Percentiles rank a stretch among this genome's conserved stretches.
Conservation (phyloP, 495 filamentous ascomycete genomes). For the Aspergillus biplanus region DNA sequence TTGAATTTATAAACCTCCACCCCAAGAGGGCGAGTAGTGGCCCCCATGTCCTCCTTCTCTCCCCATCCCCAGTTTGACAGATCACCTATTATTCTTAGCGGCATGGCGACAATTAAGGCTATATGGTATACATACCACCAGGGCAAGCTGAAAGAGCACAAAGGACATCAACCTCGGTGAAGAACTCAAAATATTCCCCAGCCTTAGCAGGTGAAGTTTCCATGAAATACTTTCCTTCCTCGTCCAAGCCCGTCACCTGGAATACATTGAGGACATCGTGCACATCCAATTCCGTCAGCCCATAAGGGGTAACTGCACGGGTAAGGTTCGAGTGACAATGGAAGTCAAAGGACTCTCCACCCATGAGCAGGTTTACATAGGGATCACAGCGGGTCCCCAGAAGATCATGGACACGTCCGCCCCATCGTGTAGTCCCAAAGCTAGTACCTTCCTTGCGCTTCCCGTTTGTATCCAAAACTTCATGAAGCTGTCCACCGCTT, state of each 20-base stretch:
- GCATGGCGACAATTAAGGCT: not conserved
- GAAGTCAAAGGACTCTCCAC: conserved; percentile 71
- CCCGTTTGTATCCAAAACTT: conserved; percentile 42
- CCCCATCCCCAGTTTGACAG: conserved; percentile 78
- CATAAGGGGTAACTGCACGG: conserved; percentile 68
- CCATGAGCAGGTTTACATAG: conserved; percentile 73
- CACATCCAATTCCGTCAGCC: conserved; percentile 71
- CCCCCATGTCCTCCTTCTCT: conserved; percentile 64
- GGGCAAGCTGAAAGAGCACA: conserved; percentile 71
- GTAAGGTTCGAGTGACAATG: conserved; percentile 83
- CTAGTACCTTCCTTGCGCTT: conserved; percentile 38
- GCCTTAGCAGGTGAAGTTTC: conserved; percentile 66
- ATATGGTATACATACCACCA: conserved; percentile 42
- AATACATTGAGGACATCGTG: conserved; percentile 85
- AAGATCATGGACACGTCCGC: conserved; percentile 69
- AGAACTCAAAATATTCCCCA: conserved; percentile 75
- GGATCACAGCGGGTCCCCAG: conserved; percentile 79
- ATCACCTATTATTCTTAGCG: conserved; percentile 60
- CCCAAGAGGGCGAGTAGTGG: conserved; percentile 71
- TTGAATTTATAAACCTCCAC: conserved; percentile 69
- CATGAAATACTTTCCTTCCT: conserved; percentile 78
- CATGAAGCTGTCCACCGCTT: conserved; percentile 57
- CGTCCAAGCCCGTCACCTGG: conserved; percentile 75
- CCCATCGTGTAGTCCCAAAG: conserved; percentile 49
- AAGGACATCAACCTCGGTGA: conserved; percentile 74